Percentiles rank a stretch among this genome's conserved stretches.
phyloP scores from a whole-genome alignment of 169 alveolate species.

The Theileria sp. region DNA sequence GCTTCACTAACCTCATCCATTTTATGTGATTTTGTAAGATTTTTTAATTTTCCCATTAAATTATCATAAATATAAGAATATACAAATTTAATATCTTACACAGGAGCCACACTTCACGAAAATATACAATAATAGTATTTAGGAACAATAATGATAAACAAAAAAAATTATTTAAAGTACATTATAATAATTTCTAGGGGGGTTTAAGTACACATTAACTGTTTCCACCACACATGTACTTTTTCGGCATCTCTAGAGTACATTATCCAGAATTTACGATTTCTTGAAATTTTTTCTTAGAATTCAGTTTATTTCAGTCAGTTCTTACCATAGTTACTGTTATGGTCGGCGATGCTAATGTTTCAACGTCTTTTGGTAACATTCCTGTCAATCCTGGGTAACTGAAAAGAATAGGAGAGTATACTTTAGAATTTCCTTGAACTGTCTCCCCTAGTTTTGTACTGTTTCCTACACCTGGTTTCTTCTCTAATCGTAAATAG shows the following conservation, averaged over 20 bases:
- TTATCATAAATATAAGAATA: not conserved
- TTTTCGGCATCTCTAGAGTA: not conserved
- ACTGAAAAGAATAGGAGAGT: constrained; percentile 35
- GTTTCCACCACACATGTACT: constrained; percentile 12
- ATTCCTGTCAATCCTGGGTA: constrained; percentile 40
- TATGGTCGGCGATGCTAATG: constrained; percentile 20
- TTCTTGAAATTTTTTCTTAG: not conserved
- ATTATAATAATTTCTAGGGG: not conserved
- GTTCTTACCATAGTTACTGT: constrained; percentile 27
- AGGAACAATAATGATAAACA: not conserved
- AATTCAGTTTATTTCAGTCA: not conserved
- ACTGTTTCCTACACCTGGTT: not conserved
- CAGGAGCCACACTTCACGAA: not conserved
- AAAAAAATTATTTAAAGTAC: not conserved
- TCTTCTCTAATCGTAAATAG: constrained; percentile 13
- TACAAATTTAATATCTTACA: not conserved
- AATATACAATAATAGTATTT: not conserved
- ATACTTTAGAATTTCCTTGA: constrained; percentile 3
- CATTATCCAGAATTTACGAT: not conserved
- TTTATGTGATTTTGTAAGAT: not conserved
- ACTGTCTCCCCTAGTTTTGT: not conserved
- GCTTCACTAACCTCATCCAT: not conserved
- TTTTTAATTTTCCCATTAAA: not conserved
- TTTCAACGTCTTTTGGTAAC: constrained; percentile 26
- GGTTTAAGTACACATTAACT: not conserved